A percentile compares a stretch with the other conserved stretches of the same genome.
Evolutionary conservation across 2,329 filamentous ascomycete genomes (phyloP).

Genomic region (Aureobasidium namibiae): DNA sequence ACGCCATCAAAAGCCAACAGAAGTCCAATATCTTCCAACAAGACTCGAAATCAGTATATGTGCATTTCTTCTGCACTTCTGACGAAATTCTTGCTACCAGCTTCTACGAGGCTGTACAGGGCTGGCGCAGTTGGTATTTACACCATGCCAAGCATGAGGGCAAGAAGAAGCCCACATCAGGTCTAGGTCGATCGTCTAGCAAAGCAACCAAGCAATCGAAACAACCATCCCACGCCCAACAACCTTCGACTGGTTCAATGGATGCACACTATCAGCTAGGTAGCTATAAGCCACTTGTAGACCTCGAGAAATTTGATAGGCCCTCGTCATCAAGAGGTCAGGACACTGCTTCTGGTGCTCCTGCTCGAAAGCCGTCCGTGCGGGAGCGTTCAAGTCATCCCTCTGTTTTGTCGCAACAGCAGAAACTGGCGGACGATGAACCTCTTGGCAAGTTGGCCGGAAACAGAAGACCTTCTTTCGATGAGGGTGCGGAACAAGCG

Average conservation of each 20-base stretch:
- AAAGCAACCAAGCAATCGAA: constrained; percentile 9
- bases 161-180: constrained; percentile 25
- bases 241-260: constrained; percentile 25
- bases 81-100: constrained; percentile 57
- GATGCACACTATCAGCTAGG: constrained; percentile 54
- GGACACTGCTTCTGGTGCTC: neutral
- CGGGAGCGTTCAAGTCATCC: constrained; percentile 31
- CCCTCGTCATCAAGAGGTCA: constrained; percentile 28
- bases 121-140: constrained; percentile 88
- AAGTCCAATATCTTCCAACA: constrained; percentile 73
- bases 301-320: constrained; percentile 50
- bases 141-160: constrained; percentile 60
- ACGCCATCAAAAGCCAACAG: constrained; percentile 84
- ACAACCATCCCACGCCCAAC: constrained; percentile 11
- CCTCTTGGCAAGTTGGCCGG: constrained; percentile 25
- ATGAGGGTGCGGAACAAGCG: constrained; percentile 17
- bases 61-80: constrained; percentile 84
- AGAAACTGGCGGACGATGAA: constrained; percentile 26
- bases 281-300: constrained; percentile 59
- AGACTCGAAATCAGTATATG: constrained; percentile 68
- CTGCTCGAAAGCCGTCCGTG: constrained; percentile 28
- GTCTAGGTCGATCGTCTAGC: neutral
- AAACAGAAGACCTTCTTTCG: constrained; percentile 17
- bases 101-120: constrained; percentile 65
- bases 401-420: constrained; percentile 21